Conservation (phyloP, 257 asterid species). For the Jacaranda copaia region DNA sequence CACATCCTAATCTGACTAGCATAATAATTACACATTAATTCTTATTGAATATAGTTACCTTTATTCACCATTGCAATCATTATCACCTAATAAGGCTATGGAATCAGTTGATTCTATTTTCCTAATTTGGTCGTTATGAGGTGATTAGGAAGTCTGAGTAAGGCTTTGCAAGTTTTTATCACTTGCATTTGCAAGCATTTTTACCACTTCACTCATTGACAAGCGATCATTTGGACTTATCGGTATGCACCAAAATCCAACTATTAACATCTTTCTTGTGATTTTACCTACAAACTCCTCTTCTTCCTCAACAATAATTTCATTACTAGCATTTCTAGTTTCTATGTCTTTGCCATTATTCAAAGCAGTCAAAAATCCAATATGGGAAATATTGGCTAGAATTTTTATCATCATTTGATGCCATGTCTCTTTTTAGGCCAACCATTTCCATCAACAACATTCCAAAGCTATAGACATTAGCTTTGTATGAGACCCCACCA, state of each 20-base stretch:
- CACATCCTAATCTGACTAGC: too few relatives aligned
- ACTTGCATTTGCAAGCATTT: slow-evolving; percentile 27
- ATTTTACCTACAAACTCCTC: slow-evolving; percentile 17
- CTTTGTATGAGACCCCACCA: too few relatives aligned
- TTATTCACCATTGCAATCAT: neutral
- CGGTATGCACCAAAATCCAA: slow-evolving; percentile 40
- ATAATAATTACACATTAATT: too few relatives aligned
- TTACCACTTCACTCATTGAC: slow-evolving; percentile 31
- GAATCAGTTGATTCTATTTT: slow-evolving; percentile 26
- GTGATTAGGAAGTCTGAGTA: slow-evolving; percentile 1
- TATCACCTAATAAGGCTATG: slow-evolving; percentile 15
- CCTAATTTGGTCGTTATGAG: slow-evolving; percentile 5
- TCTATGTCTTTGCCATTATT: too few relatives aligned
- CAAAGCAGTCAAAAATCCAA: too few relatives aligned
- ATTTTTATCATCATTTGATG: too few relatives aligned
- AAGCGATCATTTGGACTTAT: slow-evolving; percentile 41
- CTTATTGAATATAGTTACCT: too few relatives aligned
- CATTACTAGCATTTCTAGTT: neutral
- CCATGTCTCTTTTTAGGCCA: too few relatives aligned
- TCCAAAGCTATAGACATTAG: too few relatives aligned
- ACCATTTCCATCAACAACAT: too few relatives aligned
- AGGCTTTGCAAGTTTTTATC: slow-evolving; percentile 26
- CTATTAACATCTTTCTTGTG: slow-evolving; percentile 32
- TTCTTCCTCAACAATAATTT: neutral
- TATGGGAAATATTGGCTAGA: too few relatives aligned